Evolutionary conservation across 495 filamentous ascomycete genomes (phyloP).

Genomic region (Sporormia fimetaria): DNA sequence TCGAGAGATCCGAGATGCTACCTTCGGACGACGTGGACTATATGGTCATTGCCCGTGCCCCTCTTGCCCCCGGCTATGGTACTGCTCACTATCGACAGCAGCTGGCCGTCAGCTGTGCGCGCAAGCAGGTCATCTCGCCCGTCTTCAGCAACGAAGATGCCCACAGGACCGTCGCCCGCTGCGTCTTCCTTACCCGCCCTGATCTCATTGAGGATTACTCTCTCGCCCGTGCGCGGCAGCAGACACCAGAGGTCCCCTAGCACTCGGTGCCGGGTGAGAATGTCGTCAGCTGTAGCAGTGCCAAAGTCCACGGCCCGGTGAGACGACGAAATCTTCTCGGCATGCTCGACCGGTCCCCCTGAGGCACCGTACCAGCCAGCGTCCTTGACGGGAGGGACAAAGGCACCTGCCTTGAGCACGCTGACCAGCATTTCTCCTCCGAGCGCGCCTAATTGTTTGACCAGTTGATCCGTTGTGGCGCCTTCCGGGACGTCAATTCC

Average conservation of each 20-base stretch:
- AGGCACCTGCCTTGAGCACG: slow-evolving; percentile 40
- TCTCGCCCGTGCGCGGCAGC: slow-evolving; percentile 2
- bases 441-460: slow-evolving; percentile 34
- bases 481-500: slow-evolving; percentile 40
- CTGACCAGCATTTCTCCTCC: slow-evolving; percentile 29
- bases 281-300: slow-evolving; percentile 38
- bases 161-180: background rate
- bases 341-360: slow-evolving; percentile 6
- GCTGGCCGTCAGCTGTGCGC: no score
- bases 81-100: no score
- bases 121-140: background rate
- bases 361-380: slow-evolving; percentile 15
- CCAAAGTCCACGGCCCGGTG: slow-evolving; percentile 40
- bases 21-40: no score
- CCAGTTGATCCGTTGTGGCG: slow-evolving; percentile 29
- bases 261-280: slow-evolving; percentile 40
- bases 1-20: no score
- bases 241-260: slow-evolving; percentile 43
- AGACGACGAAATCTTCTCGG: slow-evolving; percentile 14
- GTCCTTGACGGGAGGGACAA: slow-evolving; percentile 37
- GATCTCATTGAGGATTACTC: slow-evolving; percentile 8
- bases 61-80: no score
- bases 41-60: no score
- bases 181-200: background rate
- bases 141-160: background rate